A percentile compares a stretch with the other conserved stretches of the same genome.
Conservation (phyloP, 202 grass and related monocot genomes). For the Saccharum hybrid region DNA sequence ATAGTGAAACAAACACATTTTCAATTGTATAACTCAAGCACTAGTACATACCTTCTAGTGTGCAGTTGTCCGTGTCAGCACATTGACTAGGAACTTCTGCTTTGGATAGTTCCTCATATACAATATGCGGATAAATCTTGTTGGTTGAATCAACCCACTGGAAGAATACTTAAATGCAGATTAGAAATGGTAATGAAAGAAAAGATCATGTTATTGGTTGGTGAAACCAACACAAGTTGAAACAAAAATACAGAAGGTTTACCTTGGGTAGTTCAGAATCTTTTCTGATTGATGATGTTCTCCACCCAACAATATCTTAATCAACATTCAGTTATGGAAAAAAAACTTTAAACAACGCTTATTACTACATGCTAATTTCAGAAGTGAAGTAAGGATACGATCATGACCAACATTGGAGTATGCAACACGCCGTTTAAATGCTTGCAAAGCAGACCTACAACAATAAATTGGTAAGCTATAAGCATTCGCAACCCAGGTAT, state of each 20-base stretch:
- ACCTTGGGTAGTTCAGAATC: conserved; percentile 87
- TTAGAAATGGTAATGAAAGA: conserved; percentile 27
- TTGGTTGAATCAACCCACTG: conserved; percentile 70
- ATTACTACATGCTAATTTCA: conserved; percentile 37
- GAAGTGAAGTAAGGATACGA: conserved; percentile 80
- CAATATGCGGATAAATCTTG: conserved; percentile 81
- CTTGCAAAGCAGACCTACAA: conserved; percentile 78
- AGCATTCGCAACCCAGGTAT: conserved; percentile 36
- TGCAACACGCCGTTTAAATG: conserved; percentile 82
- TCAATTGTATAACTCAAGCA: conserved; percentile 13
- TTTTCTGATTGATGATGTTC: conserved; percentile 94
- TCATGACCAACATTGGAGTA: conserved; percentile 93
- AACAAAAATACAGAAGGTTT: not conserved
- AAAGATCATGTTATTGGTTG: conserved; percentile 20
- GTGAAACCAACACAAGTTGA: conserved; percentile 38
- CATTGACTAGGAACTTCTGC: conserved; percentile 65
- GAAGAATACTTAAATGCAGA: too few relatives aligned
- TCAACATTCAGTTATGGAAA: conserved; percentile 59
- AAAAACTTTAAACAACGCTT: conserved; percentile 8
- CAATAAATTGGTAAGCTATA: conserved; percentile 45
- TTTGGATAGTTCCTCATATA: conserved; percentile 75
- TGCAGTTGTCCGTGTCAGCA: conserved; percentile 51
- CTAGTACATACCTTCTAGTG: conserved; percentile 68
- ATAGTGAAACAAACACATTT: conserved; percentile 13
- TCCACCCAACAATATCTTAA: conserved; percentile 98